Evolutionary conservation across 2,329 filamentous ascomycete species (phyloP).

Genomic region (Dothideomycetes sp.): DNA sequence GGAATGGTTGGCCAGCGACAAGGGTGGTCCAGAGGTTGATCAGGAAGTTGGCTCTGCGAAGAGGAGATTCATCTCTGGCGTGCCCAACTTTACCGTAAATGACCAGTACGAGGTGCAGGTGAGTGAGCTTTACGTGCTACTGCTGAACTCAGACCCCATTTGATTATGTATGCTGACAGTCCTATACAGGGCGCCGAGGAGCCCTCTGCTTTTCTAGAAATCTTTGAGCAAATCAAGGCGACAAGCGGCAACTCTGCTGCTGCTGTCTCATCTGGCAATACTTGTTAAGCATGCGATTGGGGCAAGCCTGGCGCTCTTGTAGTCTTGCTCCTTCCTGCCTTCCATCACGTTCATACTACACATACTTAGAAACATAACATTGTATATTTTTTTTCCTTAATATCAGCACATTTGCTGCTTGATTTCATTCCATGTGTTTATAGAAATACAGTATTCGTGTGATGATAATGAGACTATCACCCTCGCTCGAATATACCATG

Average conservation of each 20-base stretch:
- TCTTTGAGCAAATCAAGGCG: slow-evolving; percentile 52
- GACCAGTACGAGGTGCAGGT: slow-evolving; percentile 46
- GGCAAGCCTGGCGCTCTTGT: no score
- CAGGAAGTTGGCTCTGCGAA: slow-evolving; percentile 34
- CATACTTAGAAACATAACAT: no score
- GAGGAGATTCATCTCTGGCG: slow-evolving; percentile 48
- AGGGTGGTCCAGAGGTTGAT: slow-evolving; percentile 34
- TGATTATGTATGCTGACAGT: neutral
- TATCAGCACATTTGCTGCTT: no score
- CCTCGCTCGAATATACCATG: no score
- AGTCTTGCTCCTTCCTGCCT: no score
- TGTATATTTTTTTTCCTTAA: no score
- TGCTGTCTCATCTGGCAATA: slow-evolving; percentile 5
- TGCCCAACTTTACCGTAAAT: slow-evolving; percentile 68
- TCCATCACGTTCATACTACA: no score
- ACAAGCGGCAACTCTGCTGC: slow-evolving; percentile 13
- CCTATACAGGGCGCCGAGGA: slow-evolving; percentile 56
- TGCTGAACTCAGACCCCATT: no score
- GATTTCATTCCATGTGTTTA: no score
- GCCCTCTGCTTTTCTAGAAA: slow-evolving; percentile 51
- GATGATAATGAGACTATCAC: no score
- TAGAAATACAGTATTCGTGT: no score
- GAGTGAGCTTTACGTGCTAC: no score
- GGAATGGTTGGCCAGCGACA: slow-evolving; percentile 32
- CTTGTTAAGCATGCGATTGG: slow-evolving; percentile 1